Evolutionary conservation across 768 basidiomycete genomes (phyloP), one percentile per base, ranked within the genome.

Genomic region (Pisolithus orientalis): DNA sequence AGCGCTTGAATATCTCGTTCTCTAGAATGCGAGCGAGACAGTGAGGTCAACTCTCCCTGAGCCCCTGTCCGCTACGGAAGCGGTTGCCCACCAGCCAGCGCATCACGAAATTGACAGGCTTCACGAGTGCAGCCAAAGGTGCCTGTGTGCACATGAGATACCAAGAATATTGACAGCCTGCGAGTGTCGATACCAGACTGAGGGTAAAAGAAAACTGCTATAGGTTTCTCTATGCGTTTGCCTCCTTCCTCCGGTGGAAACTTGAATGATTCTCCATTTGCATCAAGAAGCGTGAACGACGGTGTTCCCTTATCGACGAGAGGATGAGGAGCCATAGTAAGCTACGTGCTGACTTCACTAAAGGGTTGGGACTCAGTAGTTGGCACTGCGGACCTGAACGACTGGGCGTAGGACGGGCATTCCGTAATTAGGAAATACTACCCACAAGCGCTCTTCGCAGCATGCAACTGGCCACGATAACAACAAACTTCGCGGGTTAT

Each of bases 81-180:
- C 5, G 24, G 28, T 4, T 64, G 34, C 78, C 51, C 52, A 86
- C 86, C 80, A 34, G 72, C 78, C 40, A 88, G 69, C 3, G 88
- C 88, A 70, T 93, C 87, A 25, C 90, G 80, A 67, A 94, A 91
- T 49, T 82, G 75, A 60, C 89, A 91, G 1, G 85, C 90, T 66
- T 93, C 83, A 60, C 78, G 83, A 16, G 87, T 94, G 67, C 91
- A 92, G 5, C 85, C 89, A 47, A 73, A 83, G 2, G 87, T 80
- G 6, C 84, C 87, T 84, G 65, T 44, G 54, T 44, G 29, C 25
- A n/a, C 25, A 50, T 31, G 25, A 39, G 44, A 49, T 13, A 29
- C 7, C 27, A 16, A 5, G 48, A 28, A 40, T 21, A 13, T 17
- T 37, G n/a, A 49, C 40, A 27, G 34, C 27, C 39, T 11, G 50